These are phyloP conservation scores for Solidago caesia DNA, from an alignment of 129 eudicot genomes.

Conservation along the genomic window DNA sequence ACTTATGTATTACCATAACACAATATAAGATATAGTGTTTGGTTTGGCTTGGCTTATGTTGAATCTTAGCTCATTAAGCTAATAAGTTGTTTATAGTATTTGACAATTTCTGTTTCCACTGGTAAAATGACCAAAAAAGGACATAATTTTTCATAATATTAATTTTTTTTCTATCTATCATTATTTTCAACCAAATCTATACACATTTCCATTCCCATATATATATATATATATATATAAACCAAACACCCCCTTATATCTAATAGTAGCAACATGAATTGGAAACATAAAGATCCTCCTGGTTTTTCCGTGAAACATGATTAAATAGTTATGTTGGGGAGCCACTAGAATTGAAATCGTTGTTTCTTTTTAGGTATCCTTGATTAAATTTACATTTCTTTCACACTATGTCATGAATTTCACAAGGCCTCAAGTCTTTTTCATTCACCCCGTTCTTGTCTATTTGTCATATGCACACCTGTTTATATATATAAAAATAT, in stretches of 20 bases:
- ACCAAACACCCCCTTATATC: not conserved
- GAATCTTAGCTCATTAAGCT: too few species aligned
- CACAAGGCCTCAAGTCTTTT: conserved; percentile 12
- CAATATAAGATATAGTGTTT: too few species aligned
- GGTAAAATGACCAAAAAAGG: too few species aligned
- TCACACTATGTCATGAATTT: conserved; percentile 3
- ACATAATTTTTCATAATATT: too few species aligned
- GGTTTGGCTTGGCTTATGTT: too few species aligned
- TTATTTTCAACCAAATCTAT: too few species aligned
- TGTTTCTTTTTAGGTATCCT: conserved; percentile 27
- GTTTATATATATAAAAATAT: not conserved
- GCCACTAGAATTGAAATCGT: conserved; percentile 12
- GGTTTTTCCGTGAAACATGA: conserved; percentile 26
- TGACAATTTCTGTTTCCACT: too few species aligned
- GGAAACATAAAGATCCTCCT: conserved; percentile 21
- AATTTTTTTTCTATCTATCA: too few species aligned
- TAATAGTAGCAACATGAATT: not conserved
- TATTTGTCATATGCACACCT: conserved; percentile 15
- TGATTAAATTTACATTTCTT: conserved; percentile 17
- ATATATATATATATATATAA: too few species aligned
- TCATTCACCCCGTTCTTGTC: conserved; percentile 21
- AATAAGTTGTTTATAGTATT: too few species aligned
- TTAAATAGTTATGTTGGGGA: conserved; percentile 8
- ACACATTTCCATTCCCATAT: too few species aligned
- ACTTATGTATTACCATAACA: too few species aligned